Evolutionary conservation across 306 rosid genomes (phyloP), one percentile per base, ranked within the genome.

Genomic region (Coriaria nepalensis): DNA sequence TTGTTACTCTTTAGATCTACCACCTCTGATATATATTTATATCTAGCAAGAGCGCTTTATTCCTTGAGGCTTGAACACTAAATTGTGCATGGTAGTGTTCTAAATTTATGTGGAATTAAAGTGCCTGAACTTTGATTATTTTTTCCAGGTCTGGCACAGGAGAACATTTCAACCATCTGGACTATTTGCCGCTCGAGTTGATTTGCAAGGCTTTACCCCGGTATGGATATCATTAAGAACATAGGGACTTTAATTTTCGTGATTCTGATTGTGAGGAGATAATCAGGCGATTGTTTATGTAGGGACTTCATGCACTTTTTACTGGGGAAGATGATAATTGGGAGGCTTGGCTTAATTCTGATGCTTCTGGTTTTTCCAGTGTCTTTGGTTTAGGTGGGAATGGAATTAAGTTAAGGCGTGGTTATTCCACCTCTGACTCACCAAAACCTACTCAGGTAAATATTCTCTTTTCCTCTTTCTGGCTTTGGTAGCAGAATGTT

Each of bases 131-230:
- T n/a, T n/a, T n/a, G n/a, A n/a, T n/a, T n/a, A n/a, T n/a, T 62
- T 15, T 75, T 37, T 49, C 48, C 64, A 90, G 98, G 81, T 92
- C 68, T 92, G 98, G 98, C 96, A 69, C 40, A 82, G 96, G 14
- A 72, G 98, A 69, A 82, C 78, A 35, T 92, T 92, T 69, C 98
- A 92, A 67, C 93, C 81, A 14, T 85, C 98, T n/a, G 98, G 98
- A 56, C 96, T 92, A 60, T 92, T 79, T 82, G 98, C 98, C 37
- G 86, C 98, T 62, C 87, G 98, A 49, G 86, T 92, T 60, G 83
- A 85, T 65, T 66, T 92, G 75, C 98, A 92, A 69, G 95, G 98
- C 63, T 73, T 75, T 62, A 77, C 77, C 46, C 76, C 66, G 34
- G 98, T 90, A 85, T 50, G 94, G 50, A 46, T 46, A 62, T 59